Evolutionary conservation across 2,329 filamentous ascomycete species (phyloP).

Genomic region (Podosphaera fusca): DNA sequence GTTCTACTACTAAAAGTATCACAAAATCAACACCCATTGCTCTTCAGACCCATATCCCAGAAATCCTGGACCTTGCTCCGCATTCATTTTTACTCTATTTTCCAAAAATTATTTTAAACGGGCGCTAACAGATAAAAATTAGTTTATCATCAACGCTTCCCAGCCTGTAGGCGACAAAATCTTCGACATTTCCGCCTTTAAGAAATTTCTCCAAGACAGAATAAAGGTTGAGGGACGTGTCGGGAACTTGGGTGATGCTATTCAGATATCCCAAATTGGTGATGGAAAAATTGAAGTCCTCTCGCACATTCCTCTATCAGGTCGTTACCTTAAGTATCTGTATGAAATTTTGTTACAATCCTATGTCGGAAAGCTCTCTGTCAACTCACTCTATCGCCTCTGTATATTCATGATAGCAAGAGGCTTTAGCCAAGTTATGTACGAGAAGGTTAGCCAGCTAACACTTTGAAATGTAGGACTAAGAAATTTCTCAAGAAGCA

Average conservation of each 20-base stretch:
- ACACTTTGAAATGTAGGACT: constrained; percentile 34
- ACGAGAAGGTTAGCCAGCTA: constrained; percentile 5
- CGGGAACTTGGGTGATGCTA: constrained; percentile 87
- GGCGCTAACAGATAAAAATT: constrained; percentile 1
- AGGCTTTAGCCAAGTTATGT: no score
- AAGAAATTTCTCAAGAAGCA: constrained; percentile 99
- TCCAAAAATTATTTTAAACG: not conserved
- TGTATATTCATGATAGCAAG: no score
- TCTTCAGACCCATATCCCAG: not conserved
- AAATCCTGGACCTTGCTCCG: not conserved
- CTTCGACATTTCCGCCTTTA: constrained; percentile 95
- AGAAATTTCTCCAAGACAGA: constrained; percentile 99
- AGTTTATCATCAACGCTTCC: constrained; percentile 99
- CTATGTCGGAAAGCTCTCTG: not conserved
- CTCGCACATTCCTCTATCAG: constrained; percentile 92
- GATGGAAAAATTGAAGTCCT: constrained; percentile 98
- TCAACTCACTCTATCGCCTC: no score
- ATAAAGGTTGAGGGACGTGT: constrained; percentile 99
- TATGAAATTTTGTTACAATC: constrained; percentile 25
- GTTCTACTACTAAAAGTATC: not conserved
- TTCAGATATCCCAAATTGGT: constrained; percentile 72
- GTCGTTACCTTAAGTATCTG: constrained; percentile 99
- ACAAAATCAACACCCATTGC: not conserved
- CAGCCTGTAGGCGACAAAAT: constrained; percentile 99
- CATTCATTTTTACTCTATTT: not conserved